These are phyloP conservation scores for Byssochlamys sp. DNA, from an alignment of 2,329 filamentous ascomycete genomes.

Conservation along the genomic window DNA sequence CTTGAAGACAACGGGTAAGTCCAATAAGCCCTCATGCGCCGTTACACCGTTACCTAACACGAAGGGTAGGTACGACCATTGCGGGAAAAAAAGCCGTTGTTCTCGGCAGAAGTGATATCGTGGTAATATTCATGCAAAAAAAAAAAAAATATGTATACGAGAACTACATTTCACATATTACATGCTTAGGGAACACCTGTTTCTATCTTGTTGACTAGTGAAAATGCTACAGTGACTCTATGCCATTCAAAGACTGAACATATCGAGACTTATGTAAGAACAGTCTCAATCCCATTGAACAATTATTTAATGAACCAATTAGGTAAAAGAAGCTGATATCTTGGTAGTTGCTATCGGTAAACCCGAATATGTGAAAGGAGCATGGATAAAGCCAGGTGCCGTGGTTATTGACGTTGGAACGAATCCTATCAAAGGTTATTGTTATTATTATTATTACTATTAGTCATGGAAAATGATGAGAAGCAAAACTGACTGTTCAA, in stretches of 20 bases:
- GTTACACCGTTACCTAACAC: no score
- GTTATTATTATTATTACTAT: no score
- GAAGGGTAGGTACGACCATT: no score
- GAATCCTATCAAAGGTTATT: no score
- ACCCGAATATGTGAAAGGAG: conserved; percentile 78
- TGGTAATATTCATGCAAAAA: no score
- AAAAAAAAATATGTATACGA: no score
- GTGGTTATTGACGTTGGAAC: conserved; percentile 96
- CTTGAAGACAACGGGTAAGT: conserved; percentile 66
- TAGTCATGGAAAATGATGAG: no score
- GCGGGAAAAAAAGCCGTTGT: conserved; percentile 90
- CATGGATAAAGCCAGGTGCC: conserved; percentile 89
- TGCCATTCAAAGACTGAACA: conserved; percentile 87
- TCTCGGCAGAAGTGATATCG: conserved; percentile 89
- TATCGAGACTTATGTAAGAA: conserved; percentile 59
- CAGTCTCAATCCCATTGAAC: conserved; percentile 64
- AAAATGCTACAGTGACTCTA: conserved; percentile 90
- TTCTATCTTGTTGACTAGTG: conserved; percentile 88
- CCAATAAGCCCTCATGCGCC: conserved; percentile 78
- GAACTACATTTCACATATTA: no score
- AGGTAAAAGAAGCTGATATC: no score
- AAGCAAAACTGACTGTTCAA: no score
- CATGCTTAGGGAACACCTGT: conserved; percentile 90
- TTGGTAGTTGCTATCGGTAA: conserved; percentile 86
- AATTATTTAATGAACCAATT: no score